Base-by-base conservation (phyloP, 2,329 filamentous ascomycete genomes). In the Epichloe gansuensis region DNA sequence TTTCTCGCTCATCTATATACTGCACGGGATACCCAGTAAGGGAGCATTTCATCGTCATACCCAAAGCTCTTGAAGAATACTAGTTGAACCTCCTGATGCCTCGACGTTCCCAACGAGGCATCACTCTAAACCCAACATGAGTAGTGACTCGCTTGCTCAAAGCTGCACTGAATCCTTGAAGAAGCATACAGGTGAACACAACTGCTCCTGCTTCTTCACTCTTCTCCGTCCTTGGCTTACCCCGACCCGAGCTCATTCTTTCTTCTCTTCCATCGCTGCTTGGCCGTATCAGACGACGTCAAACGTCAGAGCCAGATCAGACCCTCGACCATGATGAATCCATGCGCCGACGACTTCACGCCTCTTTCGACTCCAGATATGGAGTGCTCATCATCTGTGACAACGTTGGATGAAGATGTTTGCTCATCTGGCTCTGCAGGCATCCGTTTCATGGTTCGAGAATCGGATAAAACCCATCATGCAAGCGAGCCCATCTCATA, bases 301-400 rank as follows among this genome's bases (percentile, higher is more conserved):
- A 35, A 45, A 13, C 9, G 5, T 37, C n/a, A 47, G 37, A 31
- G 9, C 25, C 46, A 25, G 13, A 21, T 25, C 31, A 2, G 8
- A 3, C 8, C 38, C 35, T 28, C 13, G 21, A 23, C 17, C 35
- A 55, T 53, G 48, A 55, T 53, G 48, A 55, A 55, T 51, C 48
- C 54, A 17, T 53, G 51, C 51, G 48, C 54, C 11, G 31, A 41
- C 31, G 42, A 55, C 25, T 47, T 55, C 12, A 53, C 41, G n/a
- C 51, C 54, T 46, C 39, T 46, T 34, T 48, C 35, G 15, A 38
- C 39, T 49, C 48, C 51, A 21, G 38, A 25, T 23, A 23, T 48
- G 34, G 45, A 46, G 2, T n/a, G 7, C 28, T 38, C 45, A 42
- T 55, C 54, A 21, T 51, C 51, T 25, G 25, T 43, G 11, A 37